Conservation (phyloP, 2,329 filamentous ascomycete species). For the Stagonosporopsis cucurbitacearum region DNA sequence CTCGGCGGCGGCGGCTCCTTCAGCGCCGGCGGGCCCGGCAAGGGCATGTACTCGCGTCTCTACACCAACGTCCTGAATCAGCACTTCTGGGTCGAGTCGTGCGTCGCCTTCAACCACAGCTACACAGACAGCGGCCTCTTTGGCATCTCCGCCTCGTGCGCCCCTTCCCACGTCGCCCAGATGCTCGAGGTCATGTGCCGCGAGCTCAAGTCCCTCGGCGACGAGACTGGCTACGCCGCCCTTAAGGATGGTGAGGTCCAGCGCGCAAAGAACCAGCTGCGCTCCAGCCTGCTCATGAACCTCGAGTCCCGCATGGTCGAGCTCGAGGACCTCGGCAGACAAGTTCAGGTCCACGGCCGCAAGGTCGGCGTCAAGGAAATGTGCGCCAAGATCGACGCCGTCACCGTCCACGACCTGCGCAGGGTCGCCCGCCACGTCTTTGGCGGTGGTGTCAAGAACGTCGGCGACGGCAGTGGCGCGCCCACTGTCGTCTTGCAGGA, state of each 20-base stretch:
- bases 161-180: conserved; percentile 74
- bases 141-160: conserved; percentile 87
- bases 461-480: conserved; percentile 78
- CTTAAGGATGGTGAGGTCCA: conserved; percentile 80
- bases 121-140: conserved; percentile 97
- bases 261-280: conserved; percentile 95
- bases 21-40: conserved; percentile 93
- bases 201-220: conserved; percentile 78
- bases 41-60: conserved; percentile 98
- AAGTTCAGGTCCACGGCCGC: conserved; percentile 94
- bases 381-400: conserved; percentile 82
- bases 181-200: conserved; percentile 98
- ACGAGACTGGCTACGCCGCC: conserved; percentile 75
- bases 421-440: conserved; percentile 82
- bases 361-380: conserved; percentile 94
- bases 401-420: conserved; percentile 81
- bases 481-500: conserved; percentile 96
- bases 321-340: conserved; percentile 90
- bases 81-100: conserved; percentile 95
- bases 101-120: conserved; percentile 94
- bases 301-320: conserved; percentile 97
- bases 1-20: conserved; percentile 96
- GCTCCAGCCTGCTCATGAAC: conserved; percentile 92
- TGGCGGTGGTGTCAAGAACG: conserved; percentile 76
- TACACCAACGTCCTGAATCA: conserved; percentile 99